These are phyloP conservation scores for Penicillium fimorum DNA, from an alignment of 495 filamentous ascomycete species.

Conservation along the genomic window DNA sequence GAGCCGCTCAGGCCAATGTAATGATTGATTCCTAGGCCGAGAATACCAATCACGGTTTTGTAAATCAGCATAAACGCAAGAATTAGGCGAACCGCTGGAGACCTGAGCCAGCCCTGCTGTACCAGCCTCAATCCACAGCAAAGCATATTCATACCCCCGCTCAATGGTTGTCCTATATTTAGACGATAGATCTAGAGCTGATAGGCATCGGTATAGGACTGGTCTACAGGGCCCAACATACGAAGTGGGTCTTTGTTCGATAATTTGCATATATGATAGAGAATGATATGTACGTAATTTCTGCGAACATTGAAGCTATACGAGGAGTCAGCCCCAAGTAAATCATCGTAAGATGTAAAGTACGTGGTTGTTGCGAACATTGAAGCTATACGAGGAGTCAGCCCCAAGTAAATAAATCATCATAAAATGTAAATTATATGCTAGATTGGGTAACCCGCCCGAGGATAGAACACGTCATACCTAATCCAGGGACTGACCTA, in stretches of 20 bases:
- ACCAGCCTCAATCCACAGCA: slow-evolving; percentile 14
- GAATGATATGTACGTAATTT: no score
- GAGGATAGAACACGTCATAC: slow-evolving; percentile 18
- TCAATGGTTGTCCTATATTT: slow-evolving; percentile 9
- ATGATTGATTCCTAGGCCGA: slow-evolving; percentile 7
- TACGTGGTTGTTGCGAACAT: no score
- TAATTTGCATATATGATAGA: no score
- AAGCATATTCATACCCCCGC: slow-evolving; percentile 5
- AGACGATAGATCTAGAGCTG: slow-evolving; percentile 4
- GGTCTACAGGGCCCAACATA: no score
- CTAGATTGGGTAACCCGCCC: slow-evolving; percentile 3
- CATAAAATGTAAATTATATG: slow-evolving; percentile 13
- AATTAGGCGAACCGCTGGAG: slow-evolving; percentile 12
- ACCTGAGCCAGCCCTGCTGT: slow-evolving; percentile 9
- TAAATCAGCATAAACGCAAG: slow-evolving; percentile 13
- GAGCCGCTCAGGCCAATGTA: slow-evolving; percentile 8
- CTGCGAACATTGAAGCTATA: no score
- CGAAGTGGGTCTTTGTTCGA: no score
- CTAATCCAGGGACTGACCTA: slow-evolving; percentile 9
- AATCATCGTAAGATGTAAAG: no score
- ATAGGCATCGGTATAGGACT: no score
- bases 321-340: background rate
- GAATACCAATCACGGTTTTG: slow-evolving; percentile 11
- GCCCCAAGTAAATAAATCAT: slow-evolving; percentile 4
- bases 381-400: no score